Evolutionary conservation across 305 asterid genomes (phyloP).

Genomic region (Solanum aculeatissimum): DNA sequence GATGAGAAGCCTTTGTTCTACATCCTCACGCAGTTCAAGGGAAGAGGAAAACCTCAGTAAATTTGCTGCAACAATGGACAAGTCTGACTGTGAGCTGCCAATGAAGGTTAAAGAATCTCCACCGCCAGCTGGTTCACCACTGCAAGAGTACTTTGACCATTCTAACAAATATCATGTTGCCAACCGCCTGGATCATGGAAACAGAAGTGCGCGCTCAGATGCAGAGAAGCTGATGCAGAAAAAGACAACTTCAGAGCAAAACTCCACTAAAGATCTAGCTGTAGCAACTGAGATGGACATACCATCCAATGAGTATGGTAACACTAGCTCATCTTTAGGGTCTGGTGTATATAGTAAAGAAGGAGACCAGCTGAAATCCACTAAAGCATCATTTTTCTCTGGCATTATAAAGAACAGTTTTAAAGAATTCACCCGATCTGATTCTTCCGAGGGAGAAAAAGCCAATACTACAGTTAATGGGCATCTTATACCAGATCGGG

Average conservation of each 20-base stretch:
- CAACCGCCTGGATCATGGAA: slow-evolving; percentile 30
- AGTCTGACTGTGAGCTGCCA: slow-evolving; percentile 14
- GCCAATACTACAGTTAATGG: slow-evolving; percentile 65
- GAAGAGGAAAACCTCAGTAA: slow-evolving; percentile 27
- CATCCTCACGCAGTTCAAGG: slow-evolving; percentile 31
- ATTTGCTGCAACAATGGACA: slow-evolving; percentile 7
- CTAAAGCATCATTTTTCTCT: slow-evolving; percentile 39
- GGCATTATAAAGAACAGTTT: slow-evolving; percentile 41
- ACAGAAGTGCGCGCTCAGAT: slow-evolving; percentile 40
- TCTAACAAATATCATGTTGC: slow-evolving; percentile 34
- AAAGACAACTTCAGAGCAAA: slow-evolving; percentile 19
- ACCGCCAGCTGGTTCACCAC: slow-evolving; percentile 54
- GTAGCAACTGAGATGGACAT: slow-evolving; percentile 73
- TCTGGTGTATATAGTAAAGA: slow-evolving; percentile 50
- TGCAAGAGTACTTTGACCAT: slow-evolving; percentile 60
- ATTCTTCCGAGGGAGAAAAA: slow-evolving; percentile 22
- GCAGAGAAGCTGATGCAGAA: slow-evolving; percentile 17
- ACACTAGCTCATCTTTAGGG: slow-evolving; percentile 70
- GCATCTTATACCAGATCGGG: slow-evolving; percentile 39
- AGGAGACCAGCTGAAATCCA: slow-evolving; percentile 29
- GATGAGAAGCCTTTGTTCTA: slow-evolving; percentile 26
- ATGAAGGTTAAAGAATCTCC: slow-evolving; percentile 26
- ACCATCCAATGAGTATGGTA: slow-evolving; percentile 55
- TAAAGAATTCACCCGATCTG: slow-evolving; percentile 25
- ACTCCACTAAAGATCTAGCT: slow-evolving; percentile 27